A percentile compares a stretch with the other conserved stretches of the same genome.
Conservation (phyloP, 345 rosid genomes). For the Eucalyptus sp. region DNA sequence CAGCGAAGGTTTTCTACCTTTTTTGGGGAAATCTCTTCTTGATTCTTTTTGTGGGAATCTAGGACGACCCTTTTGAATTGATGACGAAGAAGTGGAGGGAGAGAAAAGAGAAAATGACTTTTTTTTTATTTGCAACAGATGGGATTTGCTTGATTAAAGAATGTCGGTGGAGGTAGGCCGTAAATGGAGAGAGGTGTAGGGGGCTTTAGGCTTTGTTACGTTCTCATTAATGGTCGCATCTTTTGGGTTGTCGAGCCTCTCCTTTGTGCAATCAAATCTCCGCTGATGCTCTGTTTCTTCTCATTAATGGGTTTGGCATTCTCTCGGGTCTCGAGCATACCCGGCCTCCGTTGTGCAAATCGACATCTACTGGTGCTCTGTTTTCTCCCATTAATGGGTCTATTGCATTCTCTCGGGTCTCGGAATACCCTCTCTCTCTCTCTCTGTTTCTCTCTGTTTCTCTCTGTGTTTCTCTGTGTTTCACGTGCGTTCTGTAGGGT, state of each 20-base stretch:
- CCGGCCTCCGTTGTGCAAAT: background rate
- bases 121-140: background rate
- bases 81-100: background rate
- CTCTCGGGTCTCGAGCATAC: background rate
- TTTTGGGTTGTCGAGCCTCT: slow-evolving; percentile 18
- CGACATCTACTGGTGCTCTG: background rate
- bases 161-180: background rate
- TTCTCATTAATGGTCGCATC: slow-evolving; percentile 20
- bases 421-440: background rate
- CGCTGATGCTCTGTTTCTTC: background rate
- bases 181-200: background rate
- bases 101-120: background rate
- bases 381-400: background rate
- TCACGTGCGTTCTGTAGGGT: background rate
- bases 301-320: background rate
- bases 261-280: background rate
- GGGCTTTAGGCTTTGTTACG: background rate
- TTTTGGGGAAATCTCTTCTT: background rate
- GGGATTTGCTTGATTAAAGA: slow-evolving; percentile 9
- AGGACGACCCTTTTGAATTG: background rate
- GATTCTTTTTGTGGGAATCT: background rate
- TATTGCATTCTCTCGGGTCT: background rate
- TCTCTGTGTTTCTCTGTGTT: background rate
- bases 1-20: background rate
- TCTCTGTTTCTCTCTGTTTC: background rate